Conservation (phyloP, 2,329 filamentous ascomycete genomes). For the Cladophialophora immunda region DNA sequence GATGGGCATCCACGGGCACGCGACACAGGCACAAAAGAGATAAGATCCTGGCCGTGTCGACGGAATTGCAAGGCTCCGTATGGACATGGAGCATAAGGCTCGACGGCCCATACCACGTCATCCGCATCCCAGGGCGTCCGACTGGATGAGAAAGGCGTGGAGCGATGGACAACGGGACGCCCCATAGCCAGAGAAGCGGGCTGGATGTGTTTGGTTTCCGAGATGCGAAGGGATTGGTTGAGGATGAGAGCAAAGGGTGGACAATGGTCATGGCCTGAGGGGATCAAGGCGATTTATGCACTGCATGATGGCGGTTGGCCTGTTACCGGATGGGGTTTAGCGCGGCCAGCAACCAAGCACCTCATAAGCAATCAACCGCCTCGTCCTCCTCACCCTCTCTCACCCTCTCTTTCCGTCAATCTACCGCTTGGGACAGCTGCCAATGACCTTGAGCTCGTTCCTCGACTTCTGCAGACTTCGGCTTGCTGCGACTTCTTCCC, state of each 20-base stretch:
- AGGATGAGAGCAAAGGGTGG: background rate
- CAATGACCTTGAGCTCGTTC: background rate
- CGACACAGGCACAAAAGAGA: constrained; percentile 11
- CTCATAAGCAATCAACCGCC: background rate
- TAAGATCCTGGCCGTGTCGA: background rate
- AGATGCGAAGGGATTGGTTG: constrained; percentile 4
- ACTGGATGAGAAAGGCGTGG: constrained; percentile 10
- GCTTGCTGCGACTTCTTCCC: background rate
- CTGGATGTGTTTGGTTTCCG: background rate
- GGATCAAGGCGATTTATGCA: background rate
- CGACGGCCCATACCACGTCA: constrained; percentile 16
- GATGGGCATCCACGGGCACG: constrained; percentile 16
- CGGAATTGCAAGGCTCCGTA: constrained; percentile 17
- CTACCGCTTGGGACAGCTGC: background rate
- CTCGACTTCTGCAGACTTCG: background rate
- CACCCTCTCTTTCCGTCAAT: background rate
- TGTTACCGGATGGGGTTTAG: background rate
- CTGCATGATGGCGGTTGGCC: background rate
- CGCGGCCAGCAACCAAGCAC: background rate
- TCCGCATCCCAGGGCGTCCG: constrained; percentile 6
- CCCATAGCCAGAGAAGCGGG: background rate
- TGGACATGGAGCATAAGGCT: constrained; percentile 1
- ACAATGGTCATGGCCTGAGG: background rate
- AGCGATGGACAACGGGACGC: background rate
- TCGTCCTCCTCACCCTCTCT: background rate